Evolutionary conservation across 2,329 filamentous ascomycete genomes (phyloP).

Genomic region (Amylocarpus encephaloides): DNA sequence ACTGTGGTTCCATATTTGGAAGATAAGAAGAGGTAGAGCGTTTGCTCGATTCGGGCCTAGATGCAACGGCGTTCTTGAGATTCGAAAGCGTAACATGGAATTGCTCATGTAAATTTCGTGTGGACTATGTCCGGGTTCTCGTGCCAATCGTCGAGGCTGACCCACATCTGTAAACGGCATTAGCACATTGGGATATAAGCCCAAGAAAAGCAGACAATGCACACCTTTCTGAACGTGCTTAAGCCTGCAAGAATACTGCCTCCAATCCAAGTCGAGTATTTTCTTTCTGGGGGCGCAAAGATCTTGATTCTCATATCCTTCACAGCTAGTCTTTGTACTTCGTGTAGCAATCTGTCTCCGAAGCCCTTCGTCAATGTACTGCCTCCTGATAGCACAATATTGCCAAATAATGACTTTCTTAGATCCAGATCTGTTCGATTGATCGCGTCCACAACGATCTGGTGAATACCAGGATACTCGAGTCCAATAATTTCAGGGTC

Average conservation of each 20-base stretch:
- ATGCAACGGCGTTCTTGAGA: background rate
- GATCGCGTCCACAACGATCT: slow-evolving; percentile 96
- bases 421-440: slow-evolving; percentile 92
- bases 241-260: slow-evolving; percentile 93
- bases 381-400: slow-evolving; percentile 94
- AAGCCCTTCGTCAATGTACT: slow-evolving; percentile 97
- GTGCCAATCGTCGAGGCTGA: slow-evolving; percentile 99
- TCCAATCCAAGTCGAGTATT: slow-evolving; percentile 99
- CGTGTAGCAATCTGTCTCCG: slow-evolving; percentile 82
- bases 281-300: slow-evolving; percentile 92
- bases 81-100: background rate
- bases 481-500: slow-evolving; percentile 95
- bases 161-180: slow-evolving; percentile 74
- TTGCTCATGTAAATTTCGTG: slow-evolving; percentile 76
- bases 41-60: background rate
- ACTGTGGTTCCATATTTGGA: no score
- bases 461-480: slow-evolving; percentile 94
- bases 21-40: no score
- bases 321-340: slow-evolving; percentile 87
- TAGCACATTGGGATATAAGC: background rate
- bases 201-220: slow-evolving; percentile 22
- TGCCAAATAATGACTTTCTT: slow-evolving; percentile 87
- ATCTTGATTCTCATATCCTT: slow-evolving; percentile 99
- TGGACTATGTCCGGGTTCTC: slow-evolving; percentile 99
- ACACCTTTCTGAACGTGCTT: slow-evolving; percentile 96